Evolutionary conservation across 345 rosid genomes (phyloP).

Genomic region (Syzygium aqueum): DNA sequence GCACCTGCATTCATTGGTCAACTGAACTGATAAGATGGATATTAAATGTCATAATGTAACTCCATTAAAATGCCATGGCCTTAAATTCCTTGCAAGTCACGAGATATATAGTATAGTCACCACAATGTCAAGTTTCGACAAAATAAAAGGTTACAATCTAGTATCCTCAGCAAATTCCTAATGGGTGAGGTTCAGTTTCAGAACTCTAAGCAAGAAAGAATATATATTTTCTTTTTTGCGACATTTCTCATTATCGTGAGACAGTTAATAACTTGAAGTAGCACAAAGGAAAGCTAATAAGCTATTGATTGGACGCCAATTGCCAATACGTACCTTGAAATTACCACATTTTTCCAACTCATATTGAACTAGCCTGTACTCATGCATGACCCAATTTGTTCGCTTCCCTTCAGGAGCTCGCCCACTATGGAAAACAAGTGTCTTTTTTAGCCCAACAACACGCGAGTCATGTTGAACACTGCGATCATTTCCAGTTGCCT

Average conservation of each 20-base stretch:
- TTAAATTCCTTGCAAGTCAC: background rate
- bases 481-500: slow-evolving; percentile 53
- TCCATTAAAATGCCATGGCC: background rate
- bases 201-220: background rate
- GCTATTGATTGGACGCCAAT: background rate
- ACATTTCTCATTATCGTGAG: background rate
- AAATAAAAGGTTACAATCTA: background rate
- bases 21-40: background rate
- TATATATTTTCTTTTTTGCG: background rate
- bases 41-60: background rate
- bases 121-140: background rate
- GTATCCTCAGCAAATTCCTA: background rate
- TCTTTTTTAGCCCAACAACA: slow-evolving; percentile 56
- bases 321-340: background rate
- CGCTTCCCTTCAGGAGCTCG: slow-evolving; percentile 51
- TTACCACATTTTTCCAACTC: slow-evolving; percentile 36
- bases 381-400: slow-evolving; percentile 84
- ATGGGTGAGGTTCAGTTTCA: background rate
- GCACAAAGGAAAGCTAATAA: background rate
- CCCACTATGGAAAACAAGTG: slow-evolving; percentile 53
- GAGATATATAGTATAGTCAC: background rate
- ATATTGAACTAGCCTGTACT: slow-evolving; percentile 53
- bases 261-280: background rate
- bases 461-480: slow-evolving; percentile 21
- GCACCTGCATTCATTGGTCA: background rate